Percentiles rank a stretch among this genome's conserved stretches.
phyloP scores from a whole-genome alignment of 164 flowering plant species.

The Vitis cinerea region DNA sequence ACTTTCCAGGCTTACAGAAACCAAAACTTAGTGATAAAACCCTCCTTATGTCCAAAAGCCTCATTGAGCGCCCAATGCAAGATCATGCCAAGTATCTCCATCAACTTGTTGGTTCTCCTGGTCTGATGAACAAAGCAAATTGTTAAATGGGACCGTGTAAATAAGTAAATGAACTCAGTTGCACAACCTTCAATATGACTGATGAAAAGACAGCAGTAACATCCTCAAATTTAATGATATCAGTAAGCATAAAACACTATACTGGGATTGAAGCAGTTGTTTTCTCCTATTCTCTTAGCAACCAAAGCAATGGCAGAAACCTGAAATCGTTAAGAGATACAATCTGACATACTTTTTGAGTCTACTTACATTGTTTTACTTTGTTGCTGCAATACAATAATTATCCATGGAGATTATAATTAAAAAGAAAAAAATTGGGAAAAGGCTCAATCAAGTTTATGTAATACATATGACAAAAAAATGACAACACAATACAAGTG shows the following conservation, averaged over 20 bases:
- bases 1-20: too few relatives aligned
- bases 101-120: slow-evolving; percentile 53
- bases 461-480: too few relatives aligned
- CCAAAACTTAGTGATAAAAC: too few relatives aligned
- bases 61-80: slow-evolving; percentile 47
- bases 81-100: slow-evolving; percentile 69
- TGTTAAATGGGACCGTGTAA: background rate
- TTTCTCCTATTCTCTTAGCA: background rate
- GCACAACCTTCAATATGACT: background rate
- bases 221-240: background rate
- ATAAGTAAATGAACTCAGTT: background rate
- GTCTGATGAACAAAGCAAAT: slow-evolving; percentile 30
- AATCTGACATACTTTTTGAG: too few relatives aligned
- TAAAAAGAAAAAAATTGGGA: too few relatives aligned
- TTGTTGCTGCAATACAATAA: too few relatives aligned
- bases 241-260: background rate
- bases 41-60: background rate
- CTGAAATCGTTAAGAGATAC: too few relatives aligned
- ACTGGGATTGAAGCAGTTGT: background rate
- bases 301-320: too few relatives aligned
- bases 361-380: too few relatives aligned
- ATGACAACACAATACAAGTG: too few relatives aligned
- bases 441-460: too few relatives aligned
- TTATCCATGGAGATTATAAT: too few relatives aligned
- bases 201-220: background rate